phyloP scores from a whole-genome alignment of 73 alveolate species.

The Symbiodinium natans region DNA sequence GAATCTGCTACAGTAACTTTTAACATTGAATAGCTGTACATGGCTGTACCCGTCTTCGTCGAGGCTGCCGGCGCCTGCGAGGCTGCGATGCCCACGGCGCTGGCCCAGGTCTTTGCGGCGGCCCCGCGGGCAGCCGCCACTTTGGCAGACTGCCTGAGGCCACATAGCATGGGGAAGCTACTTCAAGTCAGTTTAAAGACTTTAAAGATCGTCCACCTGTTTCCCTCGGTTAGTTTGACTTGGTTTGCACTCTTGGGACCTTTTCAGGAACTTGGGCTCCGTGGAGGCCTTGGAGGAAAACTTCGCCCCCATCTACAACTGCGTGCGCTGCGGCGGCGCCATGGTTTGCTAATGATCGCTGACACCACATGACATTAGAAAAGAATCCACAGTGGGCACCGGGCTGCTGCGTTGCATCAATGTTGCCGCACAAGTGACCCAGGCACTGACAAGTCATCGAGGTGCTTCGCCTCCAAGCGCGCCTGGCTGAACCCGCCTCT shows the following conservation, averaged over 20 bases:
- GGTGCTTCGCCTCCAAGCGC: slow-evolving; percentile 60
- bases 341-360: too few species aligned
- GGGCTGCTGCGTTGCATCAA: not conserved
- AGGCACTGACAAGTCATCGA: not conserved
- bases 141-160: not conserved
- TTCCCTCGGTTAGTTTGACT: too few species aligned
- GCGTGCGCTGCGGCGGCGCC: not conserved
- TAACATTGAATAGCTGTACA: too few species aligned
- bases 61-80: not conserved
- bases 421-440: not conserved
- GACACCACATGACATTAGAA: too few species aligned
- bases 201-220: too few species aligned
- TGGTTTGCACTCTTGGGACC: not conserved
- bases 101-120: not conserved
- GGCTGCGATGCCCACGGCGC: not conserved
- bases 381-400: too few species aligned
- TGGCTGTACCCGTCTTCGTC: not conserved
- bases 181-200: too few species aligned
- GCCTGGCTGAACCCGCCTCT: slow-evolving; percentile 55
- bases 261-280: slow-evolving; percentile 2
- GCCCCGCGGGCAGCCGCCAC: not conserved
- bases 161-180: not conserved
- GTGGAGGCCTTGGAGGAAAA: slow-evolving; percentile 35
- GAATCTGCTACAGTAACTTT: too few species aligned
- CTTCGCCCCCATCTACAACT: slow-evolving; percentile 63